Base-by-base conservation (phyloP, 805 yeast species). In the Metschnikowia kofuensis region DNA sequence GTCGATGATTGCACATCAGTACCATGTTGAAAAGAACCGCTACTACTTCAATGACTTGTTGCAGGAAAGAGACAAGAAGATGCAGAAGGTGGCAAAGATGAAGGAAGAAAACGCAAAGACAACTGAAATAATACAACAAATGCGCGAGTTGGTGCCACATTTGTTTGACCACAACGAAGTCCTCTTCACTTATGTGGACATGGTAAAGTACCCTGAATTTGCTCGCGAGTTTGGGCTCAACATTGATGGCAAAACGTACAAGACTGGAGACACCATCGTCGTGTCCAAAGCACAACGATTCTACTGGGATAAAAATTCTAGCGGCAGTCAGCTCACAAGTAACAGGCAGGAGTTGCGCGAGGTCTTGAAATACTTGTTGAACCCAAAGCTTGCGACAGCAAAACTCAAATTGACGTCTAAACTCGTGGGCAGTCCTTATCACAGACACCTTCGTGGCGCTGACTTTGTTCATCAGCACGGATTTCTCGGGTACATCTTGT, bases 211-310 rank as follows among this genome's bases (percentile, higher is more conserved):
- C 38, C 58, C 61, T 1, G 54, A 63, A 4, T 55, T 73, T 10
- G 61, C 74, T 6, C 40, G 56, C 2, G 38, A 52, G 12, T 41
- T 47, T 9, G 73, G 70, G 2, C 76, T 82, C 79, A 66, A 68
- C 12, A 60, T 69, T 30, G 60, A 70, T 36, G 53, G 64, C 1
- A 56, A 60, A n/a, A 47, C 58, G 0, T 75, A 68, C 52, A 51
- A 63, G 9, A 60, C 67, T 2, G 92, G 91, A 6, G 88, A 85
- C 60, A 69, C 80, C 0, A 58, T 87, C 1, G 63, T 87, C 2
- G 65, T 84, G 2, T 67, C 74, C 31, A 75, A 75, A 53, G 75
- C 77, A 68, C 62, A 70, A 64, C 52, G 53, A 49, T 54, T 57
- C 44, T 65, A 59, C 46, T 53, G 74, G 70, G 56, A 69, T 54